Base-by-base conservation (phyloP, 805 yeast genomes). In the Yamadazyma kitorensis region DNA sequence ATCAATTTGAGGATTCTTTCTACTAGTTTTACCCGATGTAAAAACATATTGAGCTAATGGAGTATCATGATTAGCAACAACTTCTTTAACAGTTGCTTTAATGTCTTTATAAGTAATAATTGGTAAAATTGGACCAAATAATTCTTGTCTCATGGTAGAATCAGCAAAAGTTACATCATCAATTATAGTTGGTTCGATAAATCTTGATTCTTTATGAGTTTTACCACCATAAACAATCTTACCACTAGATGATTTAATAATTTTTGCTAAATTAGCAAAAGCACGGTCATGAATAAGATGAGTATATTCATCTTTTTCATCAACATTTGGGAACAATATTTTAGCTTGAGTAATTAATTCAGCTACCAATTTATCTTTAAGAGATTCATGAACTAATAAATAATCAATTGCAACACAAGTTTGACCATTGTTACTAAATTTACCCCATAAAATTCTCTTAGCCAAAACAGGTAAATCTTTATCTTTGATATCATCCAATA, bases 331-430 rank as follows among this genome's bases (percentile, higher is more conserved):
- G 52, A 55, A 86, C 29, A 77, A 60, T 29, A 66, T 69, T 17
- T 61, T 57, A 21, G 59, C 55, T 14, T 69, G 68, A 24, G 55
- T 47, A 34, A 68, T 48, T 36, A 75, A 51, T 5, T 59, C 64
- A 1, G 47, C 46, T 6, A 78, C 58, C 32, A 85, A 74, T 43
- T 73, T 61, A 17, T 64, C 74, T 49, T 80, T 76, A 15, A 79
- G 58, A 3, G 68, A 55, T 36, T 70, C 75, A 39, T 82, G 86
- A n/a, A 79, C 82, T 28, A 86, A 49, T 4, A 83, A 61, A 51
- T 87, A 89, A 61, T 91, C 98, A 6, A 89, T 83, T 7, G 95
- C 85, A 24, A 86, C 84, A 64, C 97, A 89, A 2, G 93, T 80
- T 63, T 89, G 98, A 12, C 98, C 98, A 12, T 84, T 76, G 54